Evolutionary conservation across 1,284 basidiomycete genomes (phyloP).

Genomic region (Trametes pubescens): DNA sequence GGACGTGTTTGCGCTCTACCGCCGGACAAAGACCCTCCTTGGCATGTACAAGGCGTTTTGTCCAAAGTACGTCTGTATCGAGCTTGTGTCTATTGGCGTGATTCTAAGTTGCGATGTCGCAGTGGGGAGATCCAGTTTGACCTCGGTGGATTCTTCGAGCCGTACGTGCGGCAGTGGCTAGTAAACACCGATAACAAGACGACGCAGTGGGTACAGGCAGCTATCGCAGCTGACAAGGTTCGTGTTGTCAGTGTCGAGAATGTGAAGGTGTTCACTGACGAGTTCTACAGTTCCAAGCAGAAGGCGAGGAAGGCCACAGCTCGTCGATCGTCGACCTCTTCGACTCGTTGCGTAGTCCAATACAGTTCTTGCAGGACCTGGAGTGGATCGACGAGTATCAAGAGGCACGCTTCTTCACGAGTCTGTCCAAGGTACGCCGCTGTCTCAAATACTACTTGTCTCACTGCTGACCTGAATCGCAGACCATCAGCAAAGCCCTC

Average conservation of each 20-base stretch:
- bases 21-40: slow-evolving; percentile 74
- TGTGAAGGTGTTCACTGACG: background rate
- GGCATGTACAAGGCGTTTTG: slow-evolving; percentile 87
- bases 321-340: slow-evolving; percentile 97
- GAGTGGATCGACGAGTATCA: slow-evolving; percentile 94
- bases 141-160: slow-evolving; percentile 82
- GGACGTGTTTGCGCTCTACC: slow-evolving; percentile 89
- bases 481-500: slow-evolving; percentile 92
- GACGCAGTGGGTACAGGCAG: slow-evolving; percentile 92
- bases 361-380: slow-evolving; percentile 88
- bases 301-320: slow-evolving; percentile 86
- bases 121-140: slow-evolving; percentile 73
- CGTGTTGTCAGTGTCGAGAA: slow-evolving; percentile 24
- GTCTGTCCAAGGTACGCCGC: slow-evolving; percentile 75
- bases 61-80: slow-evolving; percentile 61
- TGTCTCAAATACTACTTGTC: background rate
- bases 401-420: slow-evolving; percentile 90
- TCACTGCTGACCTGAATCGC: slow-evolving; percentile 10
- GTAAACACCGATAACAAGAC: slow-evolving; percentile 92
- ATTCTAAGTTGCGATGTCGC: slow-evolving; percentile 25
- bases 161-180: slow-evolving; percentile 92
- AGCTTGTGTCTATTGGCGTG: background rate
- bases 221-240: slow-evolving; percentile 89
- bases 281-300: slow-evolving; percentile 78
- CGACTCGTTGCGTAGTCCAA: slow-evolving; percentile 91